Percentiles rank a stretch among this genome's conserved stretches.
These are phyloP conservation scores for Xylaria arbuscula DNA, from an alignment of 2,329 filamentous ascomycete species.

Conservation along the genomic window DNA sequence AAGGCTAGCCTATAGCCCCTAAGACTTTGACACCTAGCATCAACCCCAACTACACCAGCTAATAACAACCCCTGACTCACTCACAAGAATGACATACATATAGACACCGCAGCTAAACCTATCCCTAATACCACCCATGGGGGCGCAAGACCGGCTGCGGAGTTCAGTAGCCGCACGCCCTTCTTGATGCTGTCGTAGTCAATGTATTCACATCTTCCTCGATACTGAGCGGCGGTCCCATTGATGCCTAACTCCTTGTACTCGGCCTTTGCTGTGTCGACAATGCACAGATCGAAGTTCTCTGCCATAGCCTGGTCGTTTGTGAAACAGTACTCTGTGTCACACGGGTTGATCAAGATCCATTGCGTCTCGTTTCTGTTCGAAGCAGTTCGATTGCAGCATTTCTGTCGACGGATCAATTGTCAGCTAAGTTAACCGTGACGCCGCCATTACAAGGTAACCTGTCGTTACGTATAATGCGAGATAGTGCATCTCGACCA, in stretches of 20 bases:
- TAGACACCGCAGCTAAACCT: neutral
- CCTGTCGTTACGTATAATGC: neutral
- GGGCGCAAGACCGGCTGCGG: neutral
- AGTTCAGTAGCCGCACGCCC: neutral
- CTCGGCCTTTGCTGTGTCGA: neutral
- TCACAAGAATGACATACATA: neutral
- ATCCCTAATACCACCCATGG: neutral
- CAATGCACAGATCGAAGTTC: neutral
- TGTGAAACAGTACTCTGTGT: neutral
- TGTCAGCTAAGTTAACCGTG: neutral
- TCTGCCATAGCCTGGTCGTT: neutral
- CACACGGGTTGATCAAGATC: neutral
- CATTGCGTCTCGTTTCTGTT: neutral
- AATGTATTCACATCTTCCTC: conserved; percentile 6
- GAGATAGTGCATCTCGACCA: too few relatives aligned
- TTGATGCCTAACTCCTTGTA: neutral
- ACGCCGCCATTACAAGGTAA: neutral
- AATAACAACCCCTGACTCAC: neutral
- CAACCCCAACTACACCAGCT: neutral
- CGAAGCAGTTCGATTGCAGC: neutral
- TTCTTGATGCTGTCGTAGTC: neutral
- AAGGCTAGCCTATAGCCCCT: too few relatives aligned
- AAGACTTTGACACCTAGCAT: neutral
- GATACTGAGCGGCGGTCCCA: neutral
- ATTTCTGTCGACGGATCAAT: neutral